Base-by-base conservation (phyloP, 2,329 filamentous ascomycete species). In the Tricladium varicosporioides region DNA sequence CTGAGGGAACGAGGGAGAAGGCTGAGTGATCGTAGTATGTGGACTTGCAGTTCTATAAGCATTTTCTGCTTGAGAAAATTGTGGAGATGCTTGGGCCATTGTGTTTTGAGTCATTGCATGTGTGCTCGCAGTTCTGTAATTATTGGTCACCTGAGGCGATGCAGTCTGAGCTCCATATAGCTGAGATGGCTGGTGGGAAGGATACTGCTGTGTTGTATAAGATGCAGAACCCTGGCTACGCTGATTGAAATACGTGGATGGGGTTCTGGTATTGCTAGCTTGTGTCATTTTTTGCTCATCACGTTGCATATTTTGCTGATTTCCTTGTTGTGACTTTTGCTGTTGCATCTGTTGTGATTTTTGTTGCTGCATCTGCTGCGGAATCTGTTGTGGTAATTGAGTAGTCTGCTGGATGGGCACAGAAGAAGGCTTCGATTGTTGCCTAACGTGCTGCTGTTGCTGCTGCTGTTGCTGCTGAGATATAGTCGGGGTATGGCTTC, bases 1-100 rank as follows among this genome's bases (percentile, higher is more conserved):
- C 31, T 67, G 67, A 18, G 64, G 62, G 52, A 66, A 69, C 1
- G 65, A 64, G 7, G 68, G 64, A 2, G 68, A 67, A 10, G 67
- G 57, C 27, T 70, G 67, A 15, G 67, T 42, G 18, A 69, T 61
- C 10, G 56, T 61, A 33, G 56, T 61, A 31, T 69, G 68, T 27
- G 67, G 66, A 57, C 63, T 68, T n/a, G 67, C 57, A 19, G 67
- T 67, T 48, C 68, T 60, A 48, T 67, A 70, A 14, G 64, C 52
- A 48, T 61, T 67, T 46, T 70, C 67, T 27, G 62, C 54, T 46
- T 66, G 65, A 16, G 66, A 59, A 19, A 69, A 70, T 53, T 67
- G 65, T 31, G 67, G 65, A 22, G 65, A 66, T 43, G 67, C 53
- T 55, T 69, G 66, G 14, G 64, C 54, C 33, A 69, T 51, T 9